Conservation (phyloP, 2,329 filamentous ascomycete genomes). For the Chalaropsis ovoidea region DNA sequence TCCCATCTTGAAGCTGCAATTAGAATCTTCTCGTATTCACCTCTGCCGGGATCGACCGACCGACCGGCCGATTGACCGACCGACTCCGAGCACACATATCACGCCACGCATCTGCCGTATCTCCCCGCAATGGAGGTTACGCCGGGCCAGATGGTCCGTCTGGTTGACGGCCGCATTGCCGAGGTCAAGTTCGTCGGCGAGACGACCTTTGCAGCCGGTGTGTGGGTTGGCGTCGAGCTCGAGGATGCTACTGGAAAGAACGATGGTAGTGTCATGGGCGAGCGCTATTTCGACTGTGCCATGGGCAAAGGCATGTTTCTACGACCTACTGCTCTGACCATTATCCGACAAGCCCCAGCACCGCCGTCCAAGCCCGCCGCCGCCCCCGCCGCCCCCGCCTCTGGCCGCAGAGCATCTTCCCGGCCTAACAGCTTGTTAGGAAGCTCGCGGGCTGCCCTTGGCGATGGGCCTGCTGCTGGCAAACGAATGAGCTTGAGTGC, state of each 20-base stretch:
- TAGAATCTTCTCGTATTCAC: not conserved
- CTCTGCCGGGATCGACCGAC: not conserved
- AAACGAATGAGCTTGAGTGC: slow-evolving; percentile 56
- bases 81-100: too few relatives aligned
- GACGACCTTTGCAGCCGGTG: slow-evolving; percentile 65
- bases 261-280: slow-evolving; percentile 79
- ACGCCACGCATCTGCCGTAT: not conserved
- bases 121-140: slow-evolving; percentile 19
- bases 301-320: slow-evolving; percentile 77
- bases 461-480: slow-evolving; percentile 24
- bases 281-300: slow-evolving; percentile 78
- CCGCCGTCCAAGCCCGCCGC: slow-evolving; percentile 32
- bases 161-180: slow-evolving; percentile 62
- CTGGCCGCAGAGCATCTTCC: slow-evolving; percentile 32
- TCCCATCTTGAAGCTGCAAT: not conserved
- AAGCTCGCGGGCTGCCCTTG: slow-evolving; percentile 29
- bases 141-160: slow-evolving; percentile 64
- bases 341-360: slow-evolving; percentile 43
- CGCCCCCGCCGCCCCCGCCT: slow-evolving; percentile 31
- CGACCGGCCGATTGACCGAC: too few relatives aligned
- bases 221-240: slow-evolving; percentile 86
- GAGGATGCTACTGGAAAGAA: slow-evolving; percentile 79
- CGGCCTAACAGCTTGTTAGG: slow-evolving; percentile 42
- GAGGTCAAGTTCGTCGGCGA: slow-evolving; percentile 71
- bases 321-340: slow-evolving; percentile 56